Conservation (phyloP, 306 rosid species). For the Dalbergia oliveri region DNA sequence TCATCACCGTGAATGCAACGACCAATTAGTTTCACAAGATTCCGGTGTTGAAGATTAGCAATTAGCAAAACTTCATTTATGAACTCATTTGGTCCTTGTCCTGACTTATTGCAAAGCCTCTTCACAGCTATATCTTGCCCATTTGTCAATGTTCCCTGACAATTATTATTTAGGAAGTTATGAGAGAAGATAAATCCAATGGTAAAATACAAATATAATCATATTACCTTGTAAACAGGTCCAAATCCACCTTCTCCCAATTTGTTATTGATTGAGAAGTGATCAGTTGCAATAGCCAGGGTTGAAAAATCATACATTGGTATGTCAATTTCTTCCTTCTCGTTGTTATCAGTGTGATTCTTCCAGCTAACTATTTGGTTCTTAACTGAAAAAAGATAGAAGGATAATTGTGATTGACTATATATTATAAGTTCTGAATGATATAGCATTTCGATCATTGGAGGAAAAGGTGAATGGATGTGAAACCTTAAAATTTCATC, state of each 20-base stretch:
- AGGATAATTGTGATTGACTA: conserved; percentile 1
- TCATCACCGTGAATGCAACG: conserved; percentile 65
- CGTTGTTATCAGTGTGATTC: conserved; percentile 28
- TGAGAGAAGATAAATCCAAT: conserved; percentile 15
- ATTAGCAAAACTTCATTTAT: conserved; percentile 67
- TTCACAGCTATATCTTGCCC: conserved; percentile 73
- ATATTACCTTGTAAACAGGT: conserved; percentile 62
- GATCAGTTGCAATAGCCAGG: conserved; percentile 52
- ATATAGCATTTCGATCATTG: neutral
- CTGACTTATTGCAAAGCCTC: conserved; percentile 58
- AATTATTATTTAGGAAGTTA: conserved; percentile 28
- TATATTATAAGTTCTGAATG: neutral
- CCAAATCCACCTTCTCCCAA: conserved; percentile 74
- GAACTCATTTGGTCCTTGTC: conserved; percentile 72
- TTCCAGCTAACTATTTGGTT: conserved; percentile 1
- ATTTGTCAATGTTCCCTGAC: conserved; percentile 62
- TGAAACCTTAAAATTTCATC: neutral
- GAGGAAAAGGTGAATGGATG: conserved; percentile 11
- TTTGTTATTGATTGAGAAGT: conserved; percentile 54
- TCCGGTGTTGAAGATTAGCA: conserved; percentile 76
- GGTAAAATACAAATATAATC: neutral
- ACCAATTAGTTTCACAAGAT: conserved; percentile 73
- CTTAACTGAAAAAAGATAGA: conserved; percentile 33
- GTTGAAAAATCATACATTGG: conserved; percentile 59
- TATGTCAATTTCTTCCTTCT: conserved; percentile 52